phyloP scores from a whole-genome alignment of 78 protist species.

The Dictyostelium capitatum region DNA sequence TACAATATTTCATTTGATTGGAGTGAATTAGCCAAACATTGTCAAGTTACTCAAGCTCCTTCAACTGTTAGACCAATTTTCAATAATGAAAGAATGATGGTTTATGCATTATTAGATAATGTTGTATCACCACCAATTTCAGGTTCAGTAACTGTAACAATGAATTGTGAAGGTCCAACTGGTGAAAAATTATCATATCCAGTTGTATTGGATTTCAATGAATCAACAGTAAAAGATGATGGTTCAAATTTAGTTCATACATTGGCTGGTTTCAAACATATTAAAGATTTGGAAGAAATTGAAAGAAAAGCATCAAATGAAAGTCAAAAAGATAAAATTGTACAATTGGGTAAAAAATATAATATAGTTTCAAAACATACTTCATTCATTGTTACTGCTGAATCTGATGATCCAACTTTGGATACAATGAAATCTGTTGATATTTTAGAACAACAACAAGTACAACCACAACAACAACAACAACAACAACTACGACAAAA shows the following conservation, averaged over 20 bases:
- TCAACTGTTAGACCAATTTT: constrained; percentile 29
- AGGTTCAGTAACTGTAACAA: not conserved
- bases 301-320: constrained; percentile 33
- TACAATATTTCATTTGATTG: constrained; percentile 47
- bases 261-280: constrained; percentile 24
- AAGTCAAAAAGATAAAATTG: not conserved
- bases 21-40: not conserved
- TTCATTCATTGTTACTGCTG: not conserved
- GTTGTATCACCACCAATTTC: not conserved
- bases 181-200: not conserved
- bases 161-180: constrained; percentile 48
- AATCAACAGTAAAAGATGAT: not conserved
- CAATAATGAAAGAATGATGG: constrained; percentile 54
- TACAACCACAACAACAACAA: not conserved
- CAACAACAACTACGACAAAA: not conserved
- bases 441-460: not conserved
- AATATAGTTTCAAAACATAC: not conserved
- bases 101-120: constrained; percentile 17
- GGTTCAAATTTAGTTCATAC: constrained; percentile 10
- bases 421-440: not conserved
- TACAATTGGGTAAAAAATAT: not conserved
- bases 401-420: not conserved
- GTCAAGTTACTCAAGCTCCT: constrained; percentile 15
- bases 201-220: not conserved
- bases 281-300: constrained; percentile 28